These are phyloP conservation scores for Chlorella ohadii DNA, from an alignment of 139 green algal species.

Conservation along the genomic window DNA sequence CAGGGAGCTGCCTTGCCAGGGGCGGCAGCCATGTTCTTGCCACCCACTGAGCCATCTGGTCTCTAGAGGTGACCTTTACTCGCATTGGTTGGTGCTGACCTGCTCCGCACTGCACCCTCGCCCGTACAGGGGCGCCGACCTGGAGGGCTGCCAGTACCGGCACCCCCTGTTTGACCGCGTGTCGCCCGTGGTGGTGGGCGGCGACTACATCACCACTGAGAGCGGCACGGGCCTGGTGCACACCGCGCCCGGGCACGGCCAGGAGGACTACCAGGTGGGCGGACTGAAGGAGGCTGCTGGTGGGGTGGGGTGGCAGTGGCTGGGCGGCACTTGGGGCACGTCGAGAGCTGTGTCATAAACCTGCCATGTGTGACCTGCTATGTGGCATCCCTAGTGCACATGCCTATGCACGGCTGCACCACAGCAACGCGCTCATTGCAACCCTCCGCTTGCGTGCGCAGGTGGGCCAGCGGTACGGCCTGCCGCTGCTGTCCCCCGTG, in stretches of 20 bases:
- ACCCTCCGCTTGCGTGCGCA: constrained; percentile 13
- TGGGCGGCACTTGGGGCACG: too few relatives aligned
- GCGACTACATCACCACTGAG: constrained; percentile 99
- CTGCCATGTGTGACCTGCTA: too few relatives aligned
- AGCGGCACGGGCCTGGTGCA: constrained; percentile 97
- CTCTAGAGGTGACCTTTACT: too few relatives aligned
- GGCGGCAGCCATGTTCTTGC: too few relatives aligned
- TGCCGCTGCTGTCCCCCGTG: constrained; percentile 94
- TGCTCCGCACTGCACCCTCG: neutral
- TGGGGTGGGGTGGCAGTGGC: too few relatives aligned
- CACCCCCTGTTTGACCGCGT: constrained; percentile 91
- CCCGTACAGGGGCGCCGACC: constrained; percentile 38
- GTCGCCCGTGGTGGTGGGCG: constrained; percentile 91
- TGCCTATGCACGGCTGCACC: too few relatives aligned
- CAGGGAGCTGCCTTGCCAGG: too few relatives aligned
- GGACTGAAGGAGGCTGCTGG: neutral
- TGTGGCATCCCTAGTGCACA: too few relatives aligned
- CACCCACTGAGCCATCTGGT: too few relatives aligned
- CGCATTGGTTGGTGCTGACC: too few relatives aligned
- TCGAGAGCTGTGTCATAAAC: too few relatives aligned
- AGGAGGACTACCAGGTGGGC: constrained; percentile 93
- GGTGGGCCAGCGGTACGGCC: constrained; percentile 85
- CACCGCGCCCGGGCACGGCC: constrained; percentile 95
- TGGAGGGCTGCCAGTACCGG: constrained; percentile 88
- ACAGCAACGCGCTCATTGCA: too few relatives aligned